Evolutionary conservation across 192 early-diverging fungal species (phyloP).

Genomic region (Geranomyces michiganensis): DNA sequence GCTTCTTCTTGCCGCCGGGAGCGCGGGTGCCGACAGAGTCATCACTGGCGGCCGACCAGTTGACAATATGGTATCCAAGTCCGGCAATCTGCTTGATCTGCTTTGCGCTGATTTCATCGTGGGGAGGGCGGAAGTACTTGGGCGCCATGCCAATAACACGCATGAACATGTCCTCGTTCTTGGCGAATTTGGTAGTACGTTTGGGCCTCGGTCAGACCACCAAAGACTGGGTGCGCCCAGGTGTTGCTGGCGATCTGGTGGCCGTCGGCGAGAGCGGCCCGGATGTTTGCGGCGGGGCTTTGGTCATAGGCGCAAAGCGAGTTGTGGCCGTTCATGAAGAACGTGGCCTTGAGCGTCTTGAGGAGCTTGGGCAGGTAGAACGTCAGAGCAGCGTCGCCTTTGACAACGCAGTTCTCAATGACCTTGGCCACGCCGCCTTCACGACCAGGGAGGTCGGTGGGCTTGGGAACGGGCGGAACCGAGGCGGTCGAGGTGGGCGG

Average conservation of each 20-base stretch:
- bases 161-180: too few species aligned
- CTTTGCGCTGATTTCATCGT: constrained; percentile 68
- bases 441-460: too few species aligned
- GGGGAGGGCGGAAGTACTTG: constrained; percentile 63
- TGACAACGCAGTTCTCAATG: not conserved
- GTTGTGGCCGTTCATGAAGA: constrained; percentile 68
- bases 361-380: constrained; percentile 63
- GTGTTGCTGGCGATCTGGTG: constrained; percentile 59
- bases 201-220: constrained; percentile 45
- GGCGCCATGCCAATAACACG: constrained; percentile 45
- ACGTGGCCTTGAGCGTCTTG: constrained; percentile 51
- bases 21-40: not conserved
- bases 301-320: constrained; percentile 43
- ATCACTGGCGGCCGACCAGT: not conserved
- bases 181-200: constrained; percentile 63
- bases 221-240: too few species aligned
- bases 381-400: constrained; percentile 44
- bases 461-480: too few species aligned
- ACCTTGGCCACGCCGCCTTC: too few species aligned
- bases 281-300: constrained; percentile 26
- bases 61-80: not conserved
- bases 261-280: constrained; percentile 54
- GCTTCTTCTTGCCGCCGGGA: not conserved
- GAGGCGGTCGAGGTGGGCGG: too few species aligned
- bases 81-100: not conserved